Evolutionary conservation across 768 basidiomycete species (phyloP), one percentile per base, ranked within the genome.

Genomic region (Lactifluus pinguis): DNA sequence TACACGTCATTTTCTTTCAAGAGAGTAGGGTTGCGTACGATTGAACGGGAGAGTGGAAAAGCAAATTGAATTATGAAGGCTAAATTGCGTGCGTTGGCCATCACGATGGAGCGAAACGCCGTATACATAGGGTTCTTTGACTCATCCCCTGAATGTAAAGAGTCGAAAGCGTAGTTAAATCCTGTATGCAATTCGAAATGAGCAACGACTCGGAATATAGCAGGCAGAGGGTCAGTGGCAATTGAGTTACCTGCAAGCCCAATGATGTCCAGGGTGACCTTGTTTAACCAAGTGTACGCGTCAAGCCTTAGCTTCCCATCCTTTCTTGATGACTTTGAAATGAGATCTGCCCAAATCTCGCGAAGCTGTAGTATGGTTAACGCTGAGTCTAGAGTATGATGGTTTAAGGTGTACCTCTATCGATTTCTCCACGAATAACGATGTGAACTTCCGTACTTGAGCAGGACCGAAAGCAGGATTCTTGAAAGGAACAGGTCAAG

Each of bases 91-190:
- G 14, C 41, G n/a, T 53, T 56, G 6, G 60, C 50, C 0, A 64
- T 52, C 47, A 76, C 66, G 36, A 79, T 57, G 13, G 67, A 71
- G 14, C 71, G 62, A 52, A 78, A 71, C 0, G 76, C 75, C 15
- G 66, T 65, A 52, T 66, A 68, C 7, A 77, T 66, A 25, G 73
- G 74, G 53, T 72, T 72, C 11, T 65, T 62, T n/a, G 64, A 51
- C 2, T 64, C 68, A 3, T 62, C 60, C 0, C 32, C 14, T 25
- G 66, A 32, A 32, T 69, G 66, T 36, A 78, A 65, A 2, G 74
- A 62, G 13, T 72, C 57, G 53, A 78, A 76, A 4, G 69, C 7
- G 57, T 74, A 75, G 60, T 75, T 70, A 59, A 77, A 77, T n/a
- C 77, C 76, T 78, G 45, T 25, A 5, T 29, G 19, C 17, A 30